Evolutionary conservation across 179 eudicot species (phyloP).

Genomic region (Spinacia oleracea): DNA sequence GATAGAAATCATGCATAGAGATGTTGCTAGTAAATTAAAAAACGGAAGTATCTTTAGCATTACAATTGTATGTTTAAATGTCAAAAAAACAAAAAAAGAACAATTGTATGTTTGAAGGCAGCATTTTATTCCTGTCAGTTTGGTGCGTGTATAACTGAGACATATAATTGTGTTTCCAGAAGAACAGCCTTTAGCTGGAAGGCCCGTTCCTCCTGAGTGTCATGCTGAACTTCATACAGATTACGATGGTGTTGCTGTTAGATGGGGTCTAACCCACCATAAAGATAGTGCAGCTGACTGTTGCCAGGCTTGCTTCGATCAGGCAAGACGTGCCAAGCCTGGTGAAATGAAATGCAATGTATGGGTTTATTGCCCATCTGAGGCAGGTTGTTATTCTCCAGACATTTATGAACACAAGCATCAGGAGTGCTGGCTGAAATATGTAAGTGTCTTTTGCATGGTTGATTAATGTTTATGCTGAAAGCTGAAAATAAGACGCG

Average conservation of each 20-base stretch:
- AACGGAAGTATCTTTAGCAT: too few species aligned
- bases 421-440: constrained; percentile 96
- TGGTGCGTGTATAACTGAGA: neutral
- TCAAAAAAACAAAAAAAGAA: too few species aligned
- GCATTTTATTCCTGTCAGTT: neutral
- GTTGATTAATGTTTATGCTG: neutral
- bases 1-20: too few species aligned
- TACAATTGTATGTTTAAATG: neutral
- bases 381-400: constrained; percentile 84
- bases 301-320: constrained; percentile 91
- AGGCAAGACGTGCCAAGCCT: constrained; percentile 68
- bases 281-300: constrained; percentile 94
- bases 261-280: constrained; percentile 92
- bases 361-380: constrained; percentile 98
- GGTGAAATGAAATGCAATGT: constrained; percentile 79
- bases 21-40: too few species aligned
- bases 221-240: constrained; percentile 77
- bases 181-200: constrained; percentile 68
- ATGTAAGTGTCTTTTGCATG: constrained; percentile 47
- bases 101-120: neutral
- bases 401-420: constrained; percentile 84
- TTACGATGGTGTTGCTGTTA: constrained; percentile 83
- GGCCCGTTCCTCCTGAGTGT: constrained; percentile 77
- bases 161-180: constrained; percentile 40
- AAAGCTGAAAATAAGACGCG: neutral